Percentiles rank a stretch among this genome's conserved stretches.
Conservation (phyloP, 805 yeast species). For the Priceomyces carsonii region DNA sequence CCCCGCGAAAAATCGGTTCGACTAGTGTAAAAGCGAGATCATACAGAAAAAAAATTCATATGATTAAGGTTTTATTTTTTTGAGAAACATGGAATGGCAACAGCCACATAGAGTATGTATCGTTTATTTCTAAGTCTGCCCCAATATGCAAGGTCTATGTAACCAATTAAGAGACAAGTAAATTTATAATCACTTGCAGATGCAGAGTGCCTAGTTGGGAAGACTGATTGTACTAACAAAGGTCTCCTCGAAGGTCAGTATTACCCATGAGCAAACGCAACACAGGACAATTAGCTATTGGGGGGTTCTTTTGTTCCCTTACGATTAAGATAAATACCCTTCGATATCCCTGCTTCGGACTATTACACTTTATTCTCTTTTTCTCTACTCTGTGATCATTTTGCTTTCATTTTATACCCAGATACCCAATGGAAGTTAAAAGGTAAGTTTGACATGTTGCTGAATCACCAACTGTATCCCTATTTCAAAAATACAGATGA, state of each 20-base stretch:
- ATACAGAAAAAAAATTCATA: too few species aligned
- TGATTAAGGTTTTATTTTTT: too few species aligned
- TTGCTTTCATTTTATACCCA: slow-evolving; percentile 5
- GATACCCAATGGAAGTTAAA: slow-evolving; percentile 8
- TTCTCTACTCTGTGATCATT: slow-evolving; percentile 1
- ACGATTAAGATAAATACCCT: slow-evolving; percentile 7
- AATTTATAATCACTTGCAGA: slow-evolving; percentile 4
- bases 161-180: background rate
- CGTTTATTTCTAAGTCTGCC: background rate
- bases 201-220: slow-evolving; percentile 1
- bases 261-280: slow-evolving; percentile 3
- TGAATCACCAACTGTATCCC: slow-evolving; percentile 11
- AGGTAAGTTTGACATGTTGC: slow-evolving; percentile 7
- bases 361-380: background rate
- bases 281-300: too few species aligned
- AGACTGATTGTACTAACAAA: too few species aligned
- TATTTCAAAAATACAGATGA: too few species aligned
- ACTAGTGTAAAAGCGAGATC: too few species aligned
- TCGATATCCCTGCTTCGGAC: slow-evolving; percentile 3
- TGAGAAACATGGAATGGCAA: too few species aligned
- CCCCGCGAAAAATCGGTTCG: too few species aligned
- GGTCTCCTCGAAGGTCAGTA: too few species aligned
- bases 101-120: background rate
- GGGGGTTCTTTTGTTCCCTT: too few species aligned
- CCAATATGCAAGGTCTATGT: slow-evolving; percentile 4